Conservation (phyloP, 2,329 filamentous ascomycete species). For the Cadophora malorum region DNA sequence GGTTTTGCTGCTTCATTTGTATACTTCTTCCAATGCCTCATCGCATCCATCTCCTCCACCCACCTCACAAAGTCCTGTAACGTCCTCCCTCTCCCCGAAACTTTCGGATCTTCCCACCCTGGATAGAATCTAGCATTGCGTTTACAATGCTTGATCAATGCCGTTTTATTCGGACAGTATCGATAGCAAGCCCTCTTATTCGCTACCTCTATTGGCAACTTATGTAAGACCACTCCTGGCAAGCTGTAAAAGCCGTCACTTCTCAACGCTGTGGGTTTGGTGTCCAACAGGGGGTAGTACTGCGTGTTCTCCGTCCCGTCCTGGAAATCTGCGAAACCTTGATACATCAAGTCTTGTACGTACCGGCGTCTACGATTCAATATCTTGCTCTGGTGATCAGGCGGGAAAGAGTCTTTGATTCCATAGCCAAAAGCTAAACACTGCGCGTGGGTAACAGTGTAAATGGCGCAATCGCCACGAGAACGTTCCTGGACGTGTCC, state of each 20-base stretch:
- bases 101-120: neutral
- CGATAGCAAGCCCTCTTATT: slow-evolving; percentile 18
- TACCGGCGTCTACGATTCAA: slow-evolving; percentile 21
- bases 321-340: slow-evolving; percentile 25
- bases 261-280: slow-evolving; percentile 13
- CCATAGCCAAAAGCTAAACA: slow-evolving; percentile 29
- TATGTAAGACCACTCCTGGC: slow-evolving; percentile 14
- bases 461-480: slow-evolving; percentile 29
- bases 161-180: slow-evolving; percentile 14
- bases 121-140: slow-evolving; percentile 25
- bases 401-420: slow-evolving; percentile 15
- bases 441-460: slow-evolving; percentile 26
- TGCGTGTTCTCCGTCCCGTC: slow-evolving; percentile 15
- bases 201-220: slow-evolving; percentile 18
- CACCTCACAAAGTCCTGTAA: slow-evolving; percentile 21
- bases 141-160: slow-evolving; percentile 17
- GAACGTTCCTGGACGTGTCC: slow-evolving; percentile 20
- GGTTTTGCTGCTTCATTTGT: neutral
- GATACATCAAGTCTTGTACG: slow-evolving; percentile 30
- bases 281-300: slow-evolving; percentile 31
- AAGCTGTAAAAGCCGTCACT: slow-evolving; percentile 23
- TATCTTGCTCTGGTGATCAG: slow-evolving; percentile 26
- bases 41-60: slow-evolving; percentile 26
- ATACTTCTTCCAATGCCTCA: slow-evolving; percentile 13
- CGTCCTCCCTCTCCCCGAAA: slow-evolving; percentile 6